These are phyloP conservation scores for Cucumis hystrix DNA, from an alignment of 306 rosid species.

Conservation along the genomic window DNA sequence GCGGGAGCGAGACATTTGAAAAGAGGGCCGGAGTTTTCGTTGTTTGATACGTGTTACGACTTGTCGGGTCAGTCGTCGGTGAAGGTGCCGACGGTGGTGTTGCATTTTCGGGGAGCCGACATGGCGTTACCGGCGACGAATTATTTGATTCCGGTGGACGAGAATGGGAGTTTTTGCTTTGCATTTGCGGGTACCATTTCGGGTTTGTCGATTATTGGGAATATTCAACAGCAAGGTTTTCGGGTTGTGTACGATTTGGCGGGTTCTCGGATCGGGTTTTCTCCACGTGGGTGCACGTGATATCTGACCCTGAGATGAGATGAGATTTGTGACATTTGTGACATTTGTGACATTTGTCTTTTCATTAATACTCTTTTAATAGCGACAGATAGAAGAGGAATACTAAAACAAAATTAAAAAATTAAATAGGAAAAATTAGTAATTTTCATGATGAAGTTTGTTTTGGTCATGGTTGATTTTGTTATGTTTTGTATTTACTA, in stretches of 20 bases:
- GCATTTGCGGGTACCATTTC: constrained; percentile 50
- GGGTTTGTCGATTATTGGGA: constrained; percentile 49
- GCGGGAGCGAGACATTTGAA: constrained; percentile 31
- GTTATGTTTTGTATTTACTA: neutral
- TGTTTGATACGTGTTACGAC: constrained; percentile 56
- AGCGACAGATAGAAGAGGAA: neutral
- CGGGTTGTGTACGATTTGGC: constrained; percentile 46
- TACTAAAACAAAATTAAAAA: no score
- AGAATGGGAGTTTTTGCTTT: constrained; percentile 46
- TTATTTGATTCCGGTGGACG: constrained; percentile 56
- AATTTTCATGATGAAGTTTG: neutral
- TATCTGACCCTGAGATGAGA: neutral
- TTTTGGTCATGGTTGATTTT: neutral
- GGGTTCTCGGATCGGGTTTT: constrained; percentile 49
- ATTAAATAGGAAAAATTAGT: neutral
- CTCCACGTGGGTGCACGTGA: constrained; percentile 46
- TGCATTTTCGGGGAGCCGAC: constrained; percentile 47
- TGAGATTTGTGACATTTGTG: neutral
- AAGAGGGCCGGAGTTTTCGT: constrained; percentile 42
- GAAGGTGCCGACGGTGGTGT: constrained; percentile 50
- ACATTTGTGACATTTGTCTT: neutral
- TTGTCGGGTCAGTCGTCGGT: constrained; percentile 36
- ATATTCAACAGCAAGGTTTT: constrained; percentile 69
- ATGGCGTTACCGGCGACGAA: constrained; percentile 50
- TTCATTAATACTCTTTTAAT: neutral